Conservation (phyloP, 768 basidiomycete species). For the Rubroboletus satanas region DNA sequence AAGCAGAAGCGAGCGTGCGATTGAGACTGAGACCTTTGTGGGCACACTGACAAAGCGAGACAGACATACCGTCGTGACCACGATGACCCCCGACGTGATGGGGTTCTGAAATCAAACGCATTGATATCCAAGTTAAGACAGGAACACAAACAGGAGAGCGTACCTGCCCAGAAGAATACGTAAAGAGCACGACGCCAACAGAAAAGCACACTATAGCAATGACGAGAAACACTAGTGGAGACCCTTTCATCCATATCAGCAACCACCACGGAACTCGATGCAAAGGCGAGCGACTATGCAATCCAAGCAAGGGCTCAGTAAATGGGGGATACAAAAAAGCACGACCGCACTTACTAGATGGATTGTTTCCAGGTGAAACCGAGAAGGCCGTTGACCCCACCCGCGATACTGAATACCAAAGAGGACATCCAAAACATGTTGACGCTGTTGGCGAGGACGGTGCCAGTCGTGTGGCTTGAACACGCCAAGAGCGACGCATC, state of each 20-base stretch:
- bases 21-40: not conserved
- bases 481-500: conserved; percentile 47
- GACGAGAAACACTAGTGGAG: conserved; percentile 78
- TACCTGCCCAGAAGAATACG: conserved; percentile 70
- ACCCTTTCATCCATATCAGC: conserved; percentile 77
- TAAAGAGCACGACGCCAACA: conserved; percentile 68
- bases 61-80: conserved; percentile 55
- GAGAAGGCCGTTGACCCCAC: conserved; percentile 48
- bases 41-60: not conserved
- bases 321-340: not conserved
- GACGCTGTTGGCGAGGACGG: conserved; percentile 35
- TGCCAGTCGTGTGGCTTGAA: conserved; percentile 33
- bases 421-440: conserved; percentile 55
- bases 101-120: conserved; percentile 37
- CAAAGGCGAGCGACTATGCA: conserved; percentile 42
- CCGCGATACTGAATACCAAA: conserved; percentile 48
- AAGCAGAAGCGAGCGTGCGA: not conserved
- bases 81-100: conserved; percentile 65
- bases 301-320: not conserved
- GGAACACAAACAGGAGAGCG: conserved; percentile 1
- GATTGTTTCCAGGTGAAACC: conserved; percentile 55
- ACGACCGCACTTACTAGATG: conserved; percentile 39
- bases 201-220: conserved; percentile 80
- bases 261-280: conserved; percentile 56
- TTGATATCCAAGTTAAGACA: not conserved